These are phyloP conservation scores for Juglanconis oblonga DNA, from an alignment of 2,329 filamentous ascomycete genomes.

Conservation along the genomic window DNA sequence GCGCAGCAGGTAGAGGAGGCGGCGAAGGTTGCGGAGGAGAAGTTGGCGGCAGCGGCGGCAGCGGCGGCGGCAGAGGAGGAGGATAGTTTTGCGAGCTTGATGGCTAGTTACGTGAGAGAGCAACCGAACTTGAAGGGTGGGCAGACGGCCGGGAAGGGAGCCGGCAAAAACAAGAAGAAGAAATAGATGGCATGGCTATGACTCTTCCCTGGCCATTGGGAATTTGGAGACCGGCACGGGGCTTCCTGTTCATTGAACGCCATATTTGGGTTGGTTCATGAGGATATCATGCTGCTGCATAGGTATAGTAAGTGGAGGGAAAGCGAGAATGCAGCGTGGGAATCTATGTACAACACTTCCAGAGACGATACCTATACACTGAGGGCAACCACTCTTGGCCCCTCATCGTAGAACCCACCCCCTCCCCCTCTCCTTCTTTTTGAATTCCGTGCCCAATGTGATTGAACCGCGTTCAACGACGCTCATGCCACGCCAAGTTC, in stretches of 20 bases:
- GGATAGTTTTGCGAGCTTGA: slow-evolving; percentile 47
- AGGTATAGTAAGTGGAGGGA: slow-evolving; percentile 42
- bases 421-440: not conserved
- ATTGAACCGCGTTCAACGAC: not conserved
- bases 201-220: not conserved
- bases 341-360: slow-evolving; percentile 19
- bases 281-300: slow-evolving; percentile 23
- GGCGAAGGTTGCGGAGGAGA: slow-evolving; percentile 14
- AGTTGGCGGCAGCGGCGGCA: slow-evolving; percentile 24
- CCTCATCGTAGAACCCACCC: not conserved
- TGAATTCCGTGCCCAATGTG: not conserved
- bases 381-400: not conserved
- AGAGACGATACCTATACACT: slow-evolving; percentile 12
- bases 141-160: slow-evolving; percentile 21
- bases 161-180: slow-evolving; percentile 17
- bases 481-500: slow-evolving; percentile 27
- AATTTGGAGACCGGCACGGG: not conserved
- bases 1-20: slow-evolving; percentile 24
- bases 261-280: not conserved
- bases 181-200: not conserved
- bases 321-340: slow-evolving; percentile 37
- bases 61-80: slow-evolving; percentile 21
- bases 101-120: slow-evolving; percentile 46
- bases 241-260: not conserved
- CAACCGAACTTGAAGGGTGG: slow-evolving; percentile 34